Evolutionary conservation across 2,329 filamentous ascomycete species (phyloP), one percentile per base, ranked within the genome.

Genomic region (Ophiostoma montium): DNA sequence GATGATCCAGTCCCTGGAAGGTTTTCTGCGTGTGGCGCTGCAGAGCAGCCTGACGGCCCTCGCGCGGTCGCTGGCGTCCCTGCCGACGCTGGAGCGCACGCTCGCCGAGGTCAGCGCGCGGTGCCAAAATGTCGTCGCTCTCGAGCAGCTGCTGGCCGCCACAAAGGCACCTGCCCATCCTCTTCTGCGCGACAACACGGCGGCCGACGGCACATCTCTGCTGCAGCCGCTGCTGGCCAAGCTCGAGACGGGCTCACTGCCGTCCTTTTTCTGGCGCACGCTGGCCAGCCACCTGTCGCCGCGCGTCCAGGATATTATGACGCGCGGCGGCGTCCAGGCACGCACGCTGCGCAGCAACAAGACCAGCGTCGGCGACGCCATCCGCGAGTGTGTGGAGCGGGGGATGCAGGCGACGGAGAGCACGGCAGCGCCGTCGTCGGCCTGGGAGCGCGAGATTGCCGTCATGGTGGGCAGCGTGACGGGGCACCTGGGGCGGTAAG

Each of bases 231-330:
- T 95, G 0, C 74, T 94, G 9, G 69, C 76, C 11, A 72, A 82
- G n/a, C 75, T 98, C 8, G 92, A 96, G 64, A 95, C 88, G 0
- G 79, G 85, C 0, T 92, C 86, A 2, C 69, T 98, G 15, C 80
- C 87, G 1, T 90, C 85, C 0, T 94, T 90, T 63, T 98, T 95
- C 67, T 98, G 92, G 88, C 76, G 92, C 48, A 85, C 84, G 9
- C 75, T 96, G 59, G 92, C 92, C 0, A 79, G 84, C 1, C 82
- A 79, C 50, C 71, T 96, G 52, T 78, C 83, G 3, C 70, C 80
- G 0, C 76, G 86, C 19, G 87, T 95, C 0, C 82, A 88, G 62
- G 90, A 96, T 56, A 86, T 96, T 41, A 65, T 94, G 50, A 79
- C 75, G 53, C 77, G 86, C 51, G 89, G 90, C 2, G 90, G 92